Percentiles rank a stretch among this genome's conserved stretches.
phyloP scores from a whole-genome alignment of 164 flowering plant genomes.

The Umbilicus rupestris region DNA sequence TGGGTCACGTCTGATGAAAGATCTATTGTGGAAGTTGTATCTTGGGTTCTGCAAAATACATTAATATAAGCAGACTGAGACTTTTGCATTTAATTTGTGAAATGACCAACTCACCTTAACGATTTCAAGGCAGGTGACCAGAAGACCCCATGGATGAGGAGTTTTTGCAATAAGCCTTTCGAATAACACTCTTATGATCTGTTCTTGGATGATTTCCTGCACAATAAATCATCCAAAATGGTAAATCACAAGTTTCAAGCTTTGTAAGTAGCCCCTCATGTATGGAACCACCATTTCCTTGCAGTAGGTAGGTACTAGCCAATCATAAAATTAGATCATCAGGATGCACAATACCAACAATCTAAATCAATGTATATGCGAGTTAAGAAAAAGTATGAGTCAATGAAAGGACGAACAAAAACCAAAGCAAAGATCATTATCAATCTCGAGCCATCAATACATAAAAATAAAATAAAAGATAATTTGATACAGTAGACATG shows the following conservation, averaged over 20 bases:
- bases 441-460: neutral
- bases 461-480: constrained; percentile 6
- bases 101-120: constrained; percentile 46
- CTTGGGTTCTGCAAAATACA: constrained; percentile 61
- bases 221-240: too few species aligned
- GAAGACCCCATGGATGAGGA: constrained; percentile 99
- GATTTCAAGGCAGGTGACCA: constrained; percentile 90
- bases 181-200: constrained; percentile 82
- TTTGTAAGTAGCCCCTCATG: too few species aligned
- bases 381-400: too few species aligned
- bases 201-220: constrained; percentile 96
- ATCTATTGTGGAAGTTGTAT: constrained; percentile 78
- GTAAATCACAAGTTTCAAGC: neutral
- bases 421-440: neutral
- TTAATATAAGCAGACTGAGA: neutral
- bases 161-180: constrained; percentile 85
- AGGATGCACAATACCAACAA: too few species aligned
- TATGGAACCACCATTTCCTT: too few species aligned
- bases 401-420: too few species aligned
- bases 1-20: constrained; percentile 81
- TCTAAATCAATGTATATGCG: too few species aligned
- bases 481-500: neutral
- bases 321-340: too few species aligned
- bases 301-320: too few species aligned
- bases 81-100: neutral